A percentile compares a stretch with the other conserved stretches of the same genome.
Evolutionary conservation across 352 stramenopile genomes (phyloP).

Genomic region (Globisporangium spinosum): DNA sequence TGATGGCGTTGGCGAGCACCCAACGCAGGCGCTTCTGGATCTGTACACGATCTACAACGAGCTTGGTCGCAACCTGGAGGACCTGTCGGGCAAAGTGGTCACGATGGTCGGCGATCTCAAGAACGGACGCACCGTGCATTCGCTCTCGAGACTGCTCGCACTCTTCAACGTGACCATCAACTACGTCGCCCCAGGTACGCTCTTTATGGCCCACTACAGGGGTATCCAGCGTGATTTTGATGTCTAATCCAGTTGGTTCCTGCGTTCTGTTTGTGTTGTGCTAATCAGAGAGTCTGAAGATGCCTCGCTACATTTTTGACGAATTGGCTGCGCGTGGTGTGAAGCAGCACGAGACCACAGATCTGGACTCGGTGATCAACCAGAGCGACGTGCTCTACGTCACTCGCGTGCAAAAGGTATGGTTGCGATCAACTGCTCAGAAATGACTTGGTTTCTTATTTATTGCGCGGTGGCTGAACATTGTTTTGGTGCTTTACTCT

Average conservation of each 20-base stretch:
- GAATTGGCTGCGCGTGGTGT: conserved; percentile 65
- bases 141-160: conserved; percentile 93
- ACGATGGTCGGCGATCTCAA: conserved; percentile 99
- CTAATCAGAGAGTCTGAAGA: conserved; percentile 61
- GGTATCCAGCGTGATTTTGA: not conserved
- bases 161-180: conserved; percentile 90
- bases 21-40: conserved; percentile 98
- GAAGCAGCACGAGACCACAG: conserved; percentile 80
- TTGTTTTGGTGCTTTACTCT: not conserved
- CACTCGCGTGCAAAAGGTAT: conserved; percentile 94
- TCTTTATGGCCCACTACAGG: not conserved
- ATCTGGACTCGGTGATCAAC: conserved; percentile 86
- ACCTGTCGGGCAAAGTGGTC: conserved; percentile 85
- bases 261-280: not conserved
- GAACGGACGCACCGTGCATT: conserved; percentile 98
- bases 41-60: conserved; percentile 96
- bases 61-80: conserved; percentile 52
- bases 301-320: conserved; percentile 82
- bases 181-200: conserved; percentile 84
- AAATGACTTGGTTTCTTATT: not conserved
- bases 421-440: not conserved
- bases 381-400: conserved; percentile 98
- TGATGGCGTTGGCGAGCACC: conserved; percentile 97
- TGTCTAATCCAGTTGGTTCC: not conserved
- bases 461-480: not conserved